A percentile compares a stretch with the other conserved stretches of the same genome.
phyloP scores from a whole-genome alignment of 805 yeast species.

The Soucietia sequanensis region DNA sequence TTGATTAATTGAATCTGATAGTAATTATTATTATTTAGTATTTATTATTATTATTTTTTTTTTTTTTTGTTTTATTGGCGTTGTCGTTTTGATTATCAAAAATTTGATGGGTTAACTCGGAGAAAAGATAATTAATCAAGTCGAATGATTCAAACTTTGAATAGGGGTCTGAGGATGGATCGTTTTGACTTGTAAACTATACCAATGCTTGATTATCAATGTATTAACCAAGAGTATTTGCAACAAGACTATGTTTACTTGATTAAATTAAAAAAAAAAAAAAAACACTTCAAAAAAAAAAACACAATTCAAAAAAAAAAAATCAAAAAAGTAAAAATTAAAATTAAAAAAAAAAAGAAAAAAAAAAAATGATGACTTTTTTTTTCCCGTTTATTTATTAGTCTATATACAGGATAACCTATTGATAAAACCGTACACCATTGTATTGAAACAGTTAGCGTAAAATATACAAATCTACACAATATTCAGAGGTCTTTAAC shows the following conservation, averaged over 20 bases:
- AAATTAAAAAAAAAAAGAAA: constrained; percentile 2
- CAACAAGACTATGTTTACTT: constrained; percentile 6
- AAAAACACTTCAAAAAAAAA: constrained; percentile 1
- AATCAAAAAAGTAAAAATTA: constrained; percentile 3
- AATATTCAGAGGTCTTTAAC: no score
- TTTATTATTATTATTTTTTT: not conserved
- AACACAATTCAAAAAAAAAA: constrained; percentile 5
- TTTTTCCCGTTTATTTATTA: no score
- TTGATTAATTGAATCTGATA: no score
- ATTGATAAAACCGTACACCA: not conserved
- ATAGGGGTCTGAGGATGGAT: no score
- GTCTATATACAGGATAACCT: constrained; percentile 1
- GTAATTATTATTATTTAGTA: no score
- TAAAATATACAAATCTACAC: constrained; percentile 1
- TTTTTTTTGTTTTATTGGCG: not conserved
- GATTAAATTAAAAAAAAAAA: constrained; percentile 4
- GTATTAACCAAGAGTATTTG: no score
- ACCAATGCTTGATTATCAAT: no score
- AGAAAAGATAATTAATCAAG: no score
- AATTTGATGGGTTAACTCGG: no score
- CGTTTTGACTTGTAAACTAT: no score
- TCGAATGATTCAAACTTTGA: no score
- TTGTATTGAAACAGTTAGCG: not conserved
- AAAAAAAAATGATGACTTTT: constrained; percentile 4
- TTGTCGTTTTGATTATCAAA: no score